Evolutionary conservation across 306 rosid genomes (phyloP).

Genomic region (Trifolium pratense): DNA sequence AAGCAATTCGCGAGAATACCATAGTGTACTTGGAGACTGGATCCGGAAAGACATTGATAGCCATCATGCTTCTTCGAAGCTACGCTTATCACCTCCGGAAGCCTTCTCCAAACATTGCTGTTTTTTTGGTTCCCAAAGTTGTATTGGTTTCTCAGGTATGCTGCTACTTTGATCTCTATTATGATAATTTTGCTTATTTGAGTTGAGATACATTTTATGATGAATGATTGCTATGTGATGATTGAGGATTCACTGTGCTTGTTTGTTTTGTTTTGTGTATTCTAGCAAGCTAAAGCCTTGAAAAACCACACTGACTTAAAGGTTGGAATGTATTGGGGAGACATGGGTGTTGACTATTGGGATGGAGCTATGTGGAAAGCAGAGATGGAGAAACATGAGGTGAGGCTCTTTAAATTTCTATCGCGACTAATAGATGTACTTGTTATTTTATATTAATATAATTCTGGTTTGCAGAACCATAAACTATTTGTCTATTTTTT

Average conservation of each 20-base stretch:
- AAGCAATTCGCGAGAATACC: conserved; percentile 65
- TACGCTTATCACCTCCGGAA: conserved; percentile 70
- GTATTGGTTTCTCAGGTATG: conserved; percentile 80
- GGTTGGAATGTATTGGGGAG: conserved; percentile 79
- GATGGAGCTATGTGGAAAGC: conserved; percentile 55
- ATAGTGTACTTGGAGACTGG: conserved; percentile 86
- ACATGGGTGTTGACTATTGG: conserved; percentile 80
- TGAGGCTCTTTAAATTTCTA: conserved; percentile 35
- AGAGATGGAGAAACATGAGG: conserved; percentile 71
- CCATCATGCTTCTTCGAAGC: conserved; percentile 85
- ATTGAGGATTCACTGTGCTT: conserved; percentile 4
- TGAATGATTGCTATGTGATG: background rate
- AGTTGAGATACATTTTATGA: background rate
- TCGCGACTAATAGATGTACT: background rate
- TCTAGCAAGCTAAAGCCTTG: conserved; percentile 82
- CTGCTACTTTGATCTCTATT: conserved; percentile 7
- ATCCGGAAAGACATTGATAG: conserved; percentile 88
- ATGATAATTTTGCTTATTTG: background rate
- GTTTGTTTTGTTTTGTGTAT: conserved; percentile 14
- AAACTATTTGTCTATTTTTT: background rate
- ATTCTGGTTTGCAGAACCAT: conserved; percentile 5
- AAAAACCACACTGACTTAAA: conserved; percentile 67
- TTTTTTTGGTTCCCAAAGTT: conserved; percentile 86
- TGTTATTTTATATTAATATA: conserved; percentile 11
- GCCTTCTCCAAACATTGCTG: conserved; percentile 66